Base-by-base conservation (phyloP, 805 yeast genomes). In the Candida oleophila region DNA sequence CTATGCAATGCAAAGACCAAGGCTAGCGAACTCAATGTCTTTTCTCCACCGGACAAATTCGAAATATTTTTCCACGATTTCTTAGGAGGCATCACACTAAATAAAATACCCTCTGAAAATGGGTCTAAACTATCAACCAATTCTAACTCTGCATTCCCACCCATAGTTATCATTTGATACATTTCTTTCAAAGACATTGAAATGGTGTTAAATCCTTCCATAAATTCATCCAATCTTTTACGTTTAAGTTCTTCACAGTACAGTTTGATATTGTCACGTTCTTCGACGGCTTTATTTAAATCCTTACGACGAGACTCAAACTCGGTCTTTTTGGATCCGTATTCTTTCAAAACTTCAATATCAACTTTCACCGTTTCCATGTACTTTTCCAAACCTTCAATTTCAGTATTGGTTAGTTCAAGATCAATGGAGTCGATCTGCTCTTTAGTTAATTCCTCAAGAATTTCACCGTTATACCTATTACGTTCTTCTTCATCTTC, bases 151-250 rank as follows among this genome's bases (percentile, higher is more conserved):
- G 99, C 99, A 70, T 92, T 94, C 30, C 99, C 99, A 22, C 99
- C 99, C 95, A 92, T 90, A 1, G 99, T 94, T 50, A 94, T 94
- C 95, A 94, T 88, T 60, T 91, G 96, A 59, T 94, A 94, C 98
- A 94, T 91, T 57, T 89, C 97, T 63, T 92, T 94, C 53, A 94
- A 76, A 4, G 96, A 87, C 62, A 83, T 73, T 1, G 97, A 89
- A 22, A 94, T 94, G 18, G 82, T 76, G 53, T 83, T 80, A 69
- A 95, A 94, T 0, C 99, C 99, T 51, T 80, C 81, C 96, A 90
- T 90, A 60, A 94, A 94, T 64, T 94, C 97, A 51, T 84, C 90
- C 45, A 87, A 73, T 44, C 98, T 73, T 49, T 76, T 81, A 46
- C 85, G 80, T 61, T 85, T 85, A 54, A 89, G 71, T 14, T 80